Percentiles rank a stretch among this genome's conserved stretches.
phyloP scores from a whole-genome alignment of 2,329 filamentous ascomycete species.

The Teratosphaeria destructans region DNA sequence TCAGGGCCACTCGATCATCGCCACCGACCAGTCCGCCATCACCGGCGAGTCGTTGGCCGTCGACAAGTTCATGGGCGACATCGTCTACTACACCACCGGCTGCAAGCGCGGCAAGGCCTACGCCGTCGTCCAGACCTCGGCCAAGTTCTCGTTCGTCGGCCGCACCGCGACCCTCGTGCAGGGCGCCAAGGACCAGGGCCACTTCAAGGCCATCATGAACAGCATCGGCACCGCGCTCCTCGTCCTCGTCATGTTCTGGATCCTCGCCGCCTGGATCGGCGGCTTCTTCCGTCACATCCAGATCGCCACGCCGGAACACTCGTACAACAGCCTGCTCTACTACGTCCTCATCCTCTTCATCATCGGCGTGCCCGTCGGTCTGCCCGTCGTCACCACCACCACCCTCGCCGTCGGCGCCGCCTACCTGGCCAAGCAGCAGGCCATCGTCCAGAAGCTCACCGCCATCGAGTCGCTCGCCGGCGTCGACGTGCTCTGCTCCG shows the following conservation, averaged over 20 bases:
- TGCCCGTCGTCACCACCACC: conserved; percentile 68
- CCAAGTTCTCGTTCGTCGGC: conserved; percentile 65
- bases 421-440: conserved; percentile 67
- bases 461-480: conserved; percentile 67
- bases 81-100: conserved; percentile 68
- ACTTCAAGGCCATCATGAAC: conserved; percentile 79
- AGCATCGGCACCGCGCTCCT: conserved; percentile 64
- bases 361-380: conserved; percentile 69
- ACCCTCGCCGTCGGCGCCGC: conserved; percentile 68
- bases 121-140: conserved; percentile 56
- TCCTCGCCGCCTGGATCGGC: conserved; percentile 65
- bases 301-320: conserved; percentile 48
- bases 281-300: conserved; percentile 64
- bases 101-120: conserved; percentile 74
- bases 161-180: conserved; percentile 64
- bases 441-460: conserved; percentile 70
- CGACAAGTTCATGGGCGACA: conserved; percentile 68
- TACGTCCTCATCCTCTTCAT: conserved; percentile 63
- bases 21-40: conserved; percentile 69
- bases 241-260: conserved; percentile 68
- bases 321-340: conserved; percentile 54
- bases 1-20: conserved; percentile 56
- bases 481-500: conserved; percentile 70
- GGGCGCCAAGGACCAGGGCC: conserved; percentile 64
- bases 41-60: conserved; percentile 72